Conservation (phyloP, 495 filamentous ascomycete species). For the Penicillium ucsense region DNA sequence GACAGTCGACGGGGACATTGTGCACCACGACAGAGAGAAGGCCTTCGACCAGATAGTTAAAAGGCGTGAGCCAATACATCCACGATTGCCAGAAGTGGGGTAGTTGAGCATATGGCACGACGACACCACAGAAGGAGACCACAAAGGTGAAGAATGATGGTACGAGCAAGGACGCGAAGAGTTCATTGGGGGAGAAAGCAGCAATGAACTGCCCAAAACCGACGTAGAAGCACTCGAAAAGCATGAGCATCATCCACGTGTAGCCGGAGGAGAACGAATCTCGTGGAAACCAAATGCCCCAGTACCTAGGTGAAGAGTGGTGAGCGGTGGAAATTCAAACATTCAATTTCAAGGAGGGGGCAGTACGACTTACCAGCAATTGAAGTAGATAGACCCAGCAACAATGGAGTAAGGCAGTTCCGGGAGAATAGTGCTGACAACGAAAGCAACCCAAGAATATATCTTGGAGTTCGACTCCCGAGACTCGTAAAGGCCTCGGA, state of each 20-base stretch:
- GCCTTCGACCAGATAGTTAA: slow-evolving; percentile 52
- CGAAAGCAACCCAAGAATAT: slow-evolving; percentile 44
- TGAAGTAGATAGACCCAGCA: slow-evolving; percentile 43
- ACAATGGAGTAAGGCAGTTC: slow-evolving; percentile 45
- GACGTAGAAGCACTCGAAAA: slow-evolving; percentile 67
- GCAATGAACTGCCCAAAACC: slow-evolving; percentile 71
- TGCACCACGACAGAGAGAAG: slow-evolving; percentile 47
- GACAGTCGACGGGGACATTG: slow-evolving; percentile 44
- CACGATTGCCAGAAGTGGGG: slow-evolving; percentile 55
- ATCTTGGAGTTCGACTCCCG: slow-evolving; percentile 44
- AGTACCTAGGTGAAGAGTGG: slow-evolving; percentile 23
- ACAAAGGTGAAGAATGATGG: slow-evolving; percentile 57
- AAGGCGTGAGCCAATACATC: slow-evolving; percentile 60
- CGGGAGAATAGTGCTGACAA: slow-evolving; percentile 36
- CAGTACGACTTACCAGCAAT: slow-evolving; percentile 42
- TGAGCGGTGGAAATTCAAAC: not conserved
- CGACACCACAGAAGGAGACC: slow-evolving; percentile 53
- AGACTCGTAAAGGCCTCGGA: slow-evolving; percentile 36
- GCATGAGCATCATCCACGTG: slow-evolving; percentile 49
- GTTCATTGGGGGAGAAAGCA: slow-evolving; percentile 59
- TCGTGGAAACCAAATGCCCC: slow-evolving; percentile 44
- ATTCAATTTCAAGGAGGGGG: not conserved
- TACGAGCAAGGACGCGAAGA: slow-evolving; percentile 59
- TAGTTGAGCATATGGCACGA: slow-evolving; percentile 46
- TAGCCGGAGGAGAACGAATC: slow-evolving; percentile 45